Evolutionary conservation across 2,329 filamentous ascomycete species (phyloP).

Genomic region (Coniochaeta pulveracea): DNA sequence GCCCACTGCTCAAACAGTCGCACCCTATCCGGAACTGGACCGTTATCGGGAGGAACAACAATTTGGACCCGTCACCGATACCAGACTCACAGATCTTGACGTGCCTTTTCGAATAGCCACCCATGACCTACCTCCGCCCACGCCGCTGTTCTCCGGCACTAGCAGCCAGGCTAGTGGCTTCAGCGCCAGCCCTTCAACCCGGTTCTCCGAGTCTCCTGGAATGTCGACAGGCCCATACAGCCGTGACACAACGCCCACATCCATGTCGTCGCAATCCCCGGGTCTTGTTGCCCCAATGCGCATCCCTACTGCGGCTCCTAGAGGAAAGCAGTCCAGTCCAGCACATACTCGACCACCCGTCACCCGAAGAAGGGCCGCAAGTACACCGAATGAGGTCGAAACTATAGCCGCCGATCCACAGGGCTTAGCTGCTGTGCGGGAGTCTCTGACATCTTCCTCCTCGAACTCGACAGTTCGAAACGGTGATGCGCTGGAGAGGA

Average conservation of each 20-base stretch:
- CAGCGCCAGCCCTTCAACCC: constrained; percentile 63
- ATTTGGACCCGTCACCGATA: too few relatives aligned
- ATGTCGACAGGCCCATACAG: constrained; percentile 64
- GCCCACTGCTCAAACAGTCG: constrained; percentile 26
- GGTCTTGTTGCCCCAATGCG: constrained; percentile 39
- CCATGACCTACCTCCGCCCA: constrained; percentile 55
- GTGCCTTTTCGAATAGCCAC: constrained; percentile 47
- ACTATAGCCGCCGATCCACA: constrained; percentile 35
- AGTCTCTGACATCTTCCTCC: constrained; percentile 62
- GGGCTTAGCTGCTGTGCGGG: constrained; percentile 53
- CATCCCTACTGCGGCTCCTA: constrained; percentile 29
- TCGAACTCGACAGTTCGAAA: constrained; percentile 57
- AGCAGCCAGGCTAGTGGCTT: constrained; percentile 45
- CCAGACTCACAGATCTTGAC: constrained; percentile 30
- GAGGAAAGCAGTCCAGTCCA: constrained; percentile 40
- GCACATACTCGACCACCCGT: constrained; percentile 46
- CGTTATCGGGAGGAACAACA: constrained; percentile 45
- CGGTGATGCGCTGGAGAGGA: constrained; percentile 34
- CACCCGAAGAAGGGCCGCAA: constrained; percentile 45
- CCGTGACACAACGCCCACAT: constrained; percentile 67
- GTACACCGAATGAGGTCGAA: constrained; percentile 39
- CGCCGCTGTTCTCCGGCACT: constrained; percentile 50
- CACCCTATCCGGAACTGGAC: constrained; percentile 49
- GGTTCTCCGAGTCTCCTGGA: constrained; percentile 61
- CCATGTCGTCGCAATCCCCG: constrained; percentile 65